These are phyloP conservation scores for Candida sp. DNA, from an alignment of 1,139 yeast genomes.

Conservation along the genomic window DNA sequence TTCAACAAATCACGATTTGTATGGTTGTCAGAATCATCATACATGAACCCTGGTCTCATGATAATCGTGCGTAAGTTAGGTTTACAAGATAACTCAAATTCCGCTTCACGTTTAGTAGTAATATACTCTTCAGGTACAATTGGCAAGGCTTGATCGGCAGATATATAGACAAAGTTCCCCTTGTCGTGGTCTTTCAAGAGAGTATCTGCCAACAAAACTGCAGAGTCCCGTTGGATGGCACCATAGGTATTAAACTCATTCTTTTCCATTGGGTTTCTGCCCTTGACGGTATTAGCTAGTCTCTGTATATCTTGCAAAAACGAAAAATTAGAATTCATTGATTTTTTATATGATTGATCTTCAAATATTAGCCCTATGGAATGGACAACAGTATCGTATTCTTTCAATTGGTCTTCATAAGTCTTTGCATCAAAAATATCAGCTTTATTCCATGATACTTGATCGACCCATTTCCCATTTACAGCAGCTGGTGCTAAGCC, in stretches of 20 bases:
- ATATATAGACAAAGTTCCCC: slow-evolving; percentile 63
- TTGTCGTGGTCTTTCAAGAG: slow-evolving; percentile 25
- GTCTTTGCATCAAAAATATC: slow-evolving; percentile 64
- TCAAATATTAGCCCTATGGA: slow-evolving; percentile 75
- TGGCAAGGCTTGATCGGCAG: slow-evolving; percentile 75
- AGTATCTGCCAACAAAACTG: slow-evolving; percentile 59
- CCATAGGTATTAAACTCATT: slow-evolving; percentile 49
- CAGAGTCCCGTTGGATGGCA: slow-evolving; percentile 67
- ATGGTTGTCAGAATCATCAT: slow-evolving; percentile 41
- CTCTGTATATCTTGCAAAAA: slow-evolving; percentile 27
- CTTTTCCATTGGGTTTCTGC: slow-evolving; percentile 55
- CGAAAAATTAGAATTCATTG: slow-evolving; percentile 41
- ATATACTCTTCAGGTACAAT: slow-evolving; percentile 69
- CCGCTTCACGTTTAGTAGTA: slow-evolving; percentile 75
- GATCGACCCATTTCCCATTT: slow-evolving; percentile 40
- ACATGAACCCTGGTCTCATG: slow-evolving; percentile 83
- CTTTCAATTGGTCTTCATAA: slow-evolving; percentile 44
- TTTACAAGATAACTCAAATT: slow-evolving; percentile 46
- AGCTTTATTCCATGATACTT: slow-evolving; percentile 69
- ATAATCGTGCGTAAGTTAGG: slow-evolving; percentile 54
- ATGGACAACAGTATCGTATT: slow-evolving; percentile 73
- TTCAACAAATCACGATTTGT: slow-evolving; percentile 29
- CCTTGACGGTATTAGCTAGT: slow-evolving; percentile 25
- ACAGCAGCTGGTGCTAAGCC: slow-evolving; percentile 49
- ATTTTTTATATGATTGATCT: slow-evolving; percentile 59